Percentiles rank a stretch among this genome's conserved stretches.
phyloP scores from a whole-genome alignment of 176 grass and related monocot genomes.

The Bromus sterilis region DNA sequence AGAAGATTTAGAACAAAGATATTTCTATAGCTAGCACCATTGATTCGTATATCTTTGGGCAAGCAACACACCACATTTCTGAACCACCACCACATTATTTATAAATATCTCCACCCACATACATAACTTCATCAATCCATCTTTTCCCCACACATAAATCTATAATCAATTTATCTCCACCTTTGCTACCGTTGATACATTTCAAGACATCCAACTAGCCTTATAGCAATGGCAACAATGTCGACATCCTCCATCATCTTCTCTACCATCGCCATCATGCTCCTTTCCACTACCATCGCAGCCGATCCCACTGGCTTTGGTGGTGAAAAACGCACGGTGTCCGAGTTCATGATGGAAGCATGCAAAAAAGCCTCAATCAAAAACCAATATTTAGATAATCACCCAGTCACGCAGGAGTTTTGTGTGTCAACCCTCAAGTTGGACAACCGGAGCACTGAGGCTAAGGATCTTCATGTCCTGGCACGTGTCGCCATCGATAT shows the following conservation, averaged over 20 bases:
- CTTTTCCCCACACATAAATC: not conserved
- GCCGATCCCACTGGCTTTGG: not conserved
- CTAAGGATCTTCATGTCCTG: not conserved
- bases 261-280: not conserved
- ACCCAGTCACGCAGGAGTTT: not conserved
- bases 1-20: not conserved
- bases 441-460: not conserved
- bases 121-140: not conserved
- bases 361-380: not conserved
- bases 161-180: not conserved
- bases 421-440: not conserved
- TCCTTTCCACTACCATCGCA: not conserved
- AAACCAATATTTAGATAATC: no score
- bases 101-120: not conserved
- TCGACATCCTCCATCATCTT: not conserved
- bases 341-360: not conserved
- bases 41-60: not conserved
- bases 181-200: not conserved
- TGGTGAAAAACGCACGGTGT: not conserved
- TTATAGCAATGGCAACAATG: not conserved
- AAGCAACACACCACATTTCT: not conserved
- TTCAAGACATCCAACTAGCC: not conserved
- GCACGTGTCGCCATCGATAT: not conserved
- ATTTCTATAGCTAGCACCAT: not conserved
- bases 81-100: not conserved